Percentiles rank a stretch among this genome's conserved stretches.
Conservation (phyloP, 345 rosid species). For the Ceriops zippeliana region DNA sequence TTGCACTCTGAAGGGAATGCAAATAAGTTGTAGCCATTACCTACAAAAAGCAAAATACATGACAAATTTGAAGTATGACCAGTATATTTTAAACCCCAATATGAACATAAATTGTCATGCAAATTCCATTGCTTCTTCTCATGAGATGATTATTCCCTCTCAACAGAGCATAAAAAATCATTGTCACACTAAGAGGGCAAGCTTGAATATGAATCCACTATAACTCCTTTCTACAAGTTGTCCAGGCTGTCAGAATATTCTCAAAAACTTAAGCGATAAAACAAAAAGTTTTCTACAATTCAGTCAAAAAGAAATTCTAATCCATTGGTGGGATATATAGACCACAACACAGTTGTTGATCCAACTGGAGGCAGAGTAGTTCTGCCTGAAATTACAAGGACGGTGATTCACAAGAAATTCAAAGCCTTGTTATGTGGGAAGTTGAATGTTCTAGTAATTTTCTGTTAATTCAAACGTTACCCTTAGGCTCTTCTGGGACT, state of each 20-base stretch:
- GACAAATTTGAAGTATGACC: background rate
- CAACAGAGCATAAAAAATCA: background rate
- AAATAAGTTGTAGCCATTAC: conserved; percentile 64
- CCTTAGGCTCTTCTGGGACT: conserved; percentile 32
- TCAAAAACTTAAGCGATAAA: background rate
- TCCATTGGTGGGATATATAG: conserved; percentile 2
- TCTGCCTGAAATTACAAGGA: background rate
- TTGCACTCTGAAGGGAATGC: conserved; percentile 97
- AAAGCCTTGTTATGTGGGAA: background rate
- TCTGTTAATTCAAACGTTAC: conserved; percentile 29
- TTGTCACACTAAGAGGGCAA: background rate
- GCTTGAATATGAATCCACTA: background rate
- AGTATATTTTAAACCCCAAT: background rate
- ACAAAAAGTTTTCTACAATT: background rate
- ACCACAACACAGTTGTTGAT: background rate
- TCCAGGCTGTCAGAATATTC: background rate
- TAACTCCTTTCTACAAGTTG: background rate
- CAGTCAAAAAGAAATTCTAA: background rate
- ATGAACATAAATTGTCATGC: conserved; percentile 2
- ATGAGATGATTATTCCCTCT: background rate
- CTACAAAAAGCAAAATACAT: conserved; percentile 39
- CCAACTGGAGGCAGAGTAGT: background rate
- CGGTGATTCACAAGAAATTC: background rate
- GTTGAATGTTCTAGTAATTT: background rate
- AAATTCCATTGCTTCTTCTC: background rate